A percentile compares a stretch with the other conserved stretches of the same genome.
phyloP scores from a whole-genome alignment of 2,329 filamentous ascomycete species.

The Colletotrichum filicis region DNA sequence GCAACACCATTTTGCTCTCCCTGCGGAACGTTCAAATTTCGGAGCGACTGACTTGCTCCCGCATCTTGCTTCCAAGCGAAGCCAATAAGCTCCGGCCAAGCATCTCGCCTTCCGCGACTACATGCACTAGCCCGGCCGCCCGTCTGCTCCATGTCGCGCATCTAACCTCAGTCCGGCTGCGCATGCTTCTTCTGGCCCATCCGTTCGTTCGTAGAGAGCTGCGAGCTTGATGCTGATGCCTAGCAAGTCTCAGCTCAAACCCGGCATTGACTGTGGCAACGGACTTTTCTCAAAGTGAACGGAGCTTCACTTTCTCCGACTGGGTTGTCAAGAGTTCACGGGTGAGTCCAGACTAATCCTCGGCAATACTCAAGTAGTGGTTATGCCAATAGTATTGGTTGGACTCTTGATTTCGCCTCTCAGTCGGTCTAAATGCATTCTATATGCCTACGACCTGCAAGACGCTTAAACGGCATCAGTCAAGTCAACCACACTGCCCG shows the following conservation, averaged over 20 bases:
- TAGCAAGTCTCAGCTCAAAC: neutral
- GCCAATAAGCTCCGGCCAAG: conserved; percentile 10
- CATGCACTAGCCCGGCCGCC: conserved; percentile 15
- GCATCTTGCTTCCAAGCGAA: neutral
- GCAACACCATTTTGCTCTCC: neutral
- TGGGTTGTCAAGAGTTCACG: neutral
- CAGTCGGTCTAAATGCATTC: neutral
- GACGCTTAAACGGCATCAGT: conserved; percentile 9
- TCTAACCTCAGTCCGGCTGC: conserved; percentile 8
- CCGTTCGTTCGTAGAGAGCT: neutral
- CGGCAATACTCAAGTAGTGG: neutral
- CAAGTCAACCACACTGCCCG: conserved; percentile 8
- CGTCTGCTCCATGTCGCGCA: conserved; percentile 16
- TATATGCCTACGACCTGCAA: neutral
- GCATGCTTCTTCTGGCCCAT: conserved; percentile 3
- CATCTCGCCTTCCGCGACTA: conserved; percentile 7
- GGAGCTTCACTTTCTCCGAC: no score
- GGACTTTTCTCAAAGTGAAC: neutral
- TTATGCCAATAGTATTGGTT: neutral
- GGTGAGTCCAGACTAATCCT: neutral
- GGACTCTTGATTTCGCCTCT: neutral
- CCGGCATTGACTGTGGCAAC: neutral
- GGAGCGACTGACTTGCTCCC: conserved; percentile 1
- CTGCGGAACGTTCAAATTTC: neutral
- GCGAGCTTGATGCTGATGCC: neutral